Evolutionary conservation across 129 eudicot genomes (phyloP).

Genomic region (Flaveria ramosissima): DNA sequence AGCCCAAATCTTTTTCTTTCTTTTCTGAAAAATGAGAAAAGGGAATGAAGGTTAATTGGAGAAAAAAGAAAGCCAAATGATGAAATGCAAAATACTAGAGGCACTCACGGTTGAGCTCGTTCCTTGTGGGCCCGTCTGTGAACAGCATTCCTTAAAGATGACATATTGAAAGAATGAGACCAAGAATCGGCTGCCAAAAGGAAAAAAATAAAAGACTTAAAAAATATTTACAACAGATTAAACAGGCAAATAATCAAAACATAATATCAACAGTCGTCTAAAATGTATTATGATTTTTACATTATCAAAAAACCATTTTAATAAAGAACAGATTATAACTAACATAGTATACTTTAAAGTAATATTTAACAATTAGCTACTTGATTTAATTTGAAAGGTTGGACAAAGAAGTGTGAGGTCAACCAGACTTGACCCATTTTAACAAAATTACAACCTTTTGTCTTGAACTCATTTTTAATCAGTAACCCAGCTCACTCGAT

Average conservation of each 20-base stretch:
- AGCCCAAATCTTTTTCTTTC: constrained; percentile 70
- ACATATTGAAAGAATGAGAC: constrained; percentile 44
- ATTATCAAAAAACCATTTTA: not conserved
- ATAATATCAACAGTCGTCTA: not conserved
- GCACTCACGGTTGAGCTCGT: constrained; percentile 86
- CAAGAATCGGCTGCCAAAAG: constrained; percentile 19
- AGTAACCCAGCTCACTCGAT: not conserved
- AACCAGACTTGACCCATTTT: not conserved
- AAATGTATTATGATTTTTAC: not conserved
- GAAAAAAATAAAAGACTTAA: not conserved
- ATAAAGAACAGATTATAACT: not conserved
- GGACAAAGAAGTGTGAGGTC: not conserved
- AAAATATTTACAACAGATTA: not conserved
- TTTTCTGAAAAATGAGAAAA: constrained; percentile 36
- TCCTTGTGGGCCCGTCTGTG: constrained; percentile 83
- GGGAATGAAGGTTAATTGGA: not conserved
- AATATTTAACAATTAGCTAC: not conserved
- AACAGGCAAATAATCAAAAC: not conserved
- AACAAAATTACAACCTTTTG: not conserved
- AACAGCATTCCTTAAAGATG: constrained; percentile 78
- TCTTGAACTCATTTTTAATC: not conserved
- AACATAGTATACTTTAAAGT: not conserved
- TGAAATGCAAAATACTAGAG: not conserved
- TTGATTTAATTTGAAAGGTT: not conserved
- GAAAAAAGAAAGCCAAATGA: not conserved